phyloP scores from a whole-genome alignment of 2,329 filamentous ascomycete genomes.

The Sporothrix globosa region DNA sequence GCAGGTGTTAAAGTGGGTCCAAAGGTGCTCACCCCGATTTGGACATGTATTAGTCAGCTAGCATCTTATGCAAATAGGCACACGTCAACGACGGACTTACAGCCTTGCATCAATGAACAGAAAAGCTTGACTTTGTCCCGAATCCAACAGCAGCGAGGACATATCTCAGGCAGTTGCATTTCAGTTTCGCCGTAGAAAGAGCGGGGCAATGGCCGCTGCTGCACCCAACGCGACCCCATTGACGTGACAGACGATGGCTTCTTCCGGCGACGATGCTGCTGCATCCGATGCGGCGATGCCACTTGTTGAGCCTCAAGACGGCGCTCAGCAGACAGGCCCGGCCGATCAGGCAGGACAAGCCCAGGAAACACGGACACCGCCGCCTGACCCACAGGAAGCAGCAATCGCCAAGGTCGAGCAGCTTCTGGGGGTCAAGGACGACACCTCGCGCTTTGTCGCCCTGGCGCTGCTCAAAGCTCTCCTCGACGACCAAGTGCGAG shows the following conservation, averaged over 20 bases:
- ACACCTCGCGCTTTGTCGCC: slow-evolving; percentile 70
- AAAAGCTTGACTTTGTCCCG: neutral
- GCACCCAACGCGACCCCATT: neutral
- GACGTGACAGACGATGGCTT: slow-evolving; percentile 13
- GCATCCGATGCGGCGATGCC: slow-evolving; percentile 9
- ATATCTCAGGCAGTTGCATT: neutral
- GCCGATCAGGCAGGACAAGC: neutral
- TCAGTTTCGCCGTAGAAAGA: neutral
- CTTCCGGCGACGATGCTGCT: neutral
- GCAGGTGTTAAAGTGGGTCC: neutral
- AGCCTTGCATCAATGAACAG: neutral
- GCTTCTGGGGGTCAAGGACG: slow-evolving; percentile 63
- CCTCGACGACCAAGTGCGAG: slow-evolving; percentile 55
- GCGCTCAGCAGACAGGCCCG: neutral
- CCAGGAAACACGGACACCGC: neutral
- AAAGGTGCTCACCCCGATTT: slow-evolving; percentile 6
- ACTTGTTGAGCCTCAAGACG: neutral
- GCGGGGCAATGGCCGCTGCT: slow-evolving; percentile 1
- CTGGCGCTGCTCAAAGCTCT: slow-evolving; percentile 68
- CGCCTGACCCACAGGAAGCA: slow-evolving; percentile 25
- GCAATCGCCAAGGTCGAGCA: slow-evolving; percentile 55
- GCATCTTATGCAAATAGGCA: neutral
- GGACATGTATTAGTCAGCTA: neutral
- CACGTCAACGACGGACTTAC: neutral
- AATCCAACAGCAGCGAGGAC: neutral